Percentiles rank a stretch among this genome's conserved stretches.
Evolutionary conservation across 768 basidiomycete species (phyloP).

Genomic region (Russula virescens): DNA sequence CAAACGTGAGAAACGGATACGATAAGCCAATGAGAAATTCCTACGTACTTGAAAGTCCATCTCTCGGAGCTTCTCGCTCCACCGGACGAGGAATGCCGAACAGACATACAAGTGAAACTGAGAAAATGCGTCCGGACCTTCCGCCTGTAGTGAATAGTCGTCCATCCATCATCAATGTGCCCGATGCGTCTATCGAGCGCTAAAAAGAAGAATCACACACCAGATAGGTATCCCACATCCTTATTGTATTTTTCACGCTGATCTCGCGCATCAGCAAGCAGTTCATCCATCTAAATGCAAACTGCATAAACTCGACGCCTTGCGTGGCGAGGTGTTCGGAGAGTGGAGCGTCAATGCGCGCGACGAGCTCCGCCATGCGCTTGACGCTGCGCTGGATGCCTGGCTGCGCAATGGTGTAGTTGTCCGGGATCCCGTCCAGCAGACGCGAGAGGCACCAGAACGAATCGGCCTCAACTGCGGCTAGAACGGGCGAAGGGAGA

Average conservation of each 20-base stretch:
- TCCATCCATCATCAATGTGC: neutral
- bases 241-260: conserved; percentile 90
- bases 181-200: neutral
- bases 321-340: conserved; percentile 79
- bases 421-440: conserved; percentile 96
- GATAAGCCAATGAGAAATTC: neutral
- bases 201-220: conserved; percentile 43
- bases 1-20: neutral
- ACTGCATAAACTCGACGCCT: conserved; percentile 99
- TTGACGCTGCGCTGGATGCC: conserved; percentile 92
- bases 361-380: conserved; percentile 90
- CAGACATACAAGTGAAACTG: conserved; percentile 99
- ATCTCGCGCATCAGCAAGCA: conserved; percentile 98
- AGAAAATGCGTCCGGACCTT: conserved; percentile 96
- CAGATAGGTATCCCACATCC: conserved; percentile 99
- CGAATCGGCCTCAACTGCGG: conserved; percentile 92
- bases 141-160: conserved; percentile 53
- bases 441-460: conserved; percentile 98
- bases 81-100: conserved; percentile 92
- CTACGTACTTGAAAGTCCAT: conserved; percentile 95
- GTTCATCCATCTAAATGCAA: conserved; percentile 99
- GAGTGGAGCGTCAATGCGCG: conserved; percentile 86
- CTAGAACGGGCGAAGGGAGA: conserved; percentile 63
- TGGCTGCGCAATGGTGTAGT: conserved; percentile 94
- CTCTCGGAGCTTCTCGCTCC: conserved; percentile 86